These are phyloP conservation scores for Leptomonas pyrrhocoris DNA, from an alignment of 208 protist species.

Conservation along the genomic window DNA sequence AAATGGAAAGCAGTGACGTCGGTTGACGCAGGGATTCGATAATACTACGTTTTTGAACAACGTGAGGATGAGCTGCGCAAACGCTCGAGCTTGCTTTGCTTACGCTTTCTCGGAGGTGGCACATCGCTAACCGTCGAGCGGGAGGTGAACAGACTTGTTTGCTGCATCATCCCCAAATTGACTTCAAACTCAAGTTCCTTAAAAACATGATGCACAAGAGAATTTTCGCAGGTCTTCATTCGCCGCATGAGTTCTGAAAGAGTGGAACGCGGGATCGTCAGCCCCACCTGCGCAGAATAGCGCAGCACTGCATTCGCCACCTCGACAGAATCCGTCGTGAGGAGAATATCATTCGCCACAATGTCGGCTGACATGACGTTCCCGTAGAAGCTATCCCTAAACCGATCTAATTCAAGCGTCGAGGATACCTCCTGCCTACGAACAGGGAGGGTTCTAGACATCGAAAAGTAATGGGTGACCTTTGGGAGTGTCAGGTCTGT, in stretches of 20 bases:
- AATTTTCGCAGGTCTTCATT: background rate
- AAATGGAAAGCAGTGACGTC: conserved; percentile 4
- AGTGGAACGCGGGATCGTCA: conserved; percentile 30
- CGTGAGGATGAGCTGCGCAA: conserved; percentile 4
- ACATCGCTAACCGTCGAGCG: background rate
- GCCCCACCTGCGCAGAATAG: conserved; percentile 14
- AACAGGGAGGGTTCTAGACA: conserved; percentile 7
- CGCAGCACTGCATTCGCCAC: conserved; percentile 23
- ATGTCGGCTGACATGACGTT: conserved; percentile 3
- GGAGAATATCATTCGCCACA: conserved; percentile 26
- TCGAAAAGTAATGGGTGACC: conserved; percentile 6
- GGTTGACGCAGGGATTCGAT: background rate
- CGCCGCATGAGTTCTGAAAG: conserved; percentile 6
- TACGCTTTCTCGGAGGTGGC: background rate
- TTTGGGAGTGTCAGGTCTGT: background rate
- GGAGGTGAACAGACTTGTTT: background rate
- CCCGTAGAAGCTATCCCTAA: background rate
- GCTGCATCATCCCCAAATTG: background rate
- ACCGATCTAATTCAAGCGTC: conserved; percentile 10
- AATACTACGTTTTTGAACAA: conserved; percentile 1
- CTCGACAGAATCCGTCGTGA: conserved; percentile 24
- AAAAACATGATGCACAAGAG: background rate
- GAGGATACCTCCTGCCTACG: background rate
- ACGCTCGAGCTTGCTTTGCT: conserved; percentile 29
- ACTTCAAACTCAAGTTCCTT: conserved; percentile 18